These are phyloP conservation scores for Colletotrichum graminicola DNA, from an alignment of 2,329 filamentous ascomycete genomes.

Conservation along the genomic window DNA sequence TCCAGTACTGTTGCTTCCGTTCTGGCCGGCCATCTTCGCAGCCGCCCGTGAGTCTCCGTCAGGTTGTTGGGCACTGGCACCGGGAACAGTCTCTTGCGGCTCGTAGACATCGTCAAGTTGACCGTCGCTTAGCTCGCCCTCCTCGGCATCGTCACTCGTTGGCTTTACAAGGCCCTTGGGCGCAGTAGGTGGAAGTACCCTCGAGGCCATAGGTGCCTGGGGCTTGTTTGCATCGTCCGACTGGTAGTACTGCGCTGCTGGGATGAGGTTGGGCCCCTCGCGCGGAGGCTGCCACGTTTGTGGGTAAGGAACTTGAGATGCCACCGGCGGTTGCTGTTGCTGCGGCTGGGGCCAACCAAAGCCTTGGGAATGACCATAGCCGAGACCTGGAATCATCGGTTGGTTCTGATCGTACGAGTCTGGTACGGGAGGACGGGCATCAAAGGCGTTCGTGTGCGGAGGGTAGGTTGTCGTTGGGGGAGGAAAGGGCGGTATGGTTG, in stretches of 20 bases:
- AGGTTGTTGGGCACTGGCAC: not conserved
- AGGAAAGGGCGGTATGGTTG: constrained; percentile 26
- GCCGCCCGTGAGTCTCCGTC: not conserved
- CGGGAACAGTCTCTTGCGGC: constrained; percentile 46
- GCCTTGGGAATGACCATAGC: constrained; percentile 34
- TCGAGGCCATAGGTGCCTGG: constrained; percentile 3
- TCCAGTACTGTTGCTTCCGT: not conserved
- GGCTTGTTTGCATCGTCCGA: constrained; percentile 36
- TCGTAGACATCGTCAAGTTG: constrained; percentile 71
- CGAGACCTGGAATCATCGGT: constrained; percentile 47
- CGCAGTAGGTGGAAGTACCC: not conserved
- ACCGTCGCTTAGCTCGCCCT: constrained; percentile 82
- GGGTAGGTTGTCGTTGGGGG: constrained; percentile 16
- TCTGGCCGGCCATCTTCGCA: not conserved
- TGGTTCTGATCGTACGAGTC: constrained; percentile 42
- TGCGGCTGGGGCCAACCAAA: constrained; percentile 33
- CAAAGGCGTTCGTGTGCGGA: constrained; percentile 20
- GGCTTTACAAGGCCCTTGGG: constrained; percentile 6
- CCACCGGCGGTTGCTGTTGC: not conserved
- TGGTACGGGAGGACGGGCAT: constrained; percentile 18
- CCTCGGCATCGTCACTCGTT: constrained; percentile 58
- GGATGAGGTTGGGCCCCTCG: constrained; percentile 42
- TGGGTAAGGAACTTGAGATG: not conserved
- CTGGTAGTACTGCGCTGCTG: constrained; percentile 41
- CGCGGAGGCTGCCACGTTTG: constrained; percentile 32